Conservation (phyloP, 176 grass and related monocot species). For the Eremochloa ophiuroides region DNA sequence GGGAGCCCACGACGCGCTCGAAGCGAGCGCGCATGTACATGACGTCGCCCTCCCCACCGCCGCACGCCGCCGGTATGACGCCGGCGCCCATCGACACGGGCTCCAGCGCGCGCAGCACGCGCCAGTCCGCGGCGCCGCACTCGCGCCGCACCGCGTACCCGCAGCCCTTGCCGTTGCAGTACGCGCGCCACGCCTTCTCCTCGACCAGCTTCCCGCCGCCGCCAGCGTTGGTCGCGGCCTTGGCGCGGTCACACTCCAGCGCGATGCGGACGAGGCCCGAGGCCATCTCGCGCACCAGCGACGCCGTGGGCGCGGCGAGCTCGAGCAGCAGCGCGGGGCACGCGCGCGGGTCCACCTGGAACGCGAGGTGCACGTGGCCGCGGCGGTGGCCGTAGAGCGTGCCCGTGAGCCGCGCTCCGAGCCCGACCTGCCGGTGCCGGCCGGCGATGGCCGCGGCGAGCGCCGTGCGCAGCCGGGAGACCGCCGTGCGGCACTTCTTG, state of each 20-base stretch:
- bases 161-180: constrained; percentile 77
- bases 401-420: constrained; percentile 63
- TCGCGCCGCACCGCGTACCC: constrained; percentile 70
- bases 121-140: constrained; percentile 55
- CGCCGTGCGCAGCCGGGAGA: constrained; percentile 49
- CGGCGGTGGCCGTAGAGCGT: constrained; percentile 78
- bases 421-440: constrained; percentile 47
- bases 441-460: constrained; percentile 46
- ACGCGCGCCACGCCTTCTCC: constrained; percentile 79
- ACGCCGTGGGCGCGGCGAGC: constrained; percentile 68
- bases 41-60: constrained; percentile 63
- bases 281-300: constrained; percentile 83
- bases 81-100: constrained; percentile 87
- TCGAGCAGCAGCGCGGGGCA: constrained; percentile 68
- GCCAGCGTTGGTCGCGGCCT: not conserved
- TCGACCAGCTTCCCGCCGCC: constrained; percentile 46
- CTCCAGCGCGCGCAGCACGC: constrained; percentile 65
- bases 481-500: constrained; percentile 38
- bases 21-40: constrained; percentile 99
- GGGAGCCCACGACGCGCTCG: constrained; percentile 85
- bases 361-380: constrained; percentile 72
- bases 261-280: constrained; percentile 90
- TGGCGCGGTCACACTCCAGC: constrained; percentile 65
- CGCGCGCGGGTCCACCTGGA: constrained; percentile 70
- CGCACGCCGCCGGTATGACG: constrained; percentile 64